Base-by-base conservation (phyloP, 257 asterid genomes). In the Gentiana macrophylla region DNA sequence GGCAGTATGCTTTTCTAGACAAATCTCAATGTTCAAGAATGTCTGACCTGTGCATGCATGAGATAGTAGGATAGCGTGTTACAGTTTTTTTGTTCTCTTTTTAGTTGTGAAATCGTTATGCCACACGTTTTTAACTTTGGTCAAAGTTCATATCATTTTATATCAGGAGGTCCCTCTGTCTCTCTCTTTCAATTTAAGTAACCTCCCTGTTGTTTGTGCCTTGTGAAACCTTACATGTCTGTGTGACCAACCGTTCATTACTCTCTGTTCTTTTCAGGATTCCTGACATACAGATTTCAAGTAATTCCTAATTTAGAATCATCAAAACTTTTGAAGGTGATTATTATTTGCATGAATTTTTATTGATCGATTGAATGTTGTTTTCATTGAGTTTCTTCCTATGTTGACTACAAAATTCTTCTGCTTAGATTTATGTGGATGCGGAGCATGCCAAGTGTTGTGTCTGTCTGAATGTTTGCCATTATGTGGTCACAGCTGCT, bases 401-500 rank as follows among this genome's bases (percentile, higher is more conserved):
- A 56, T 66, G 60, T 44, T 59, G 53, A 66, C 57, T 60, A 35
- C 8, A 35, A 41, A 68, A 62, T 50, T 38, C 38, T 53, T 35
- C 37, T 65, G 60, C 70, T 57, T 53, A 91, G 97, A 69, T 92
- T 64, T 71, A 43, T 65, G 67, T 92, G 11, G 94, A 91, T 68
- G 81, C 91, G 24, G 98, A 88, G 61, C 79, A 92, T 72, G 89
- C 90, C 9, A 92, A 88, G 72, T 92, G 98, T 78, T 70, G 93
- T 36, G 83, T 92, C 55, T 92, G 98, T 68, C 73, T 88, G 52
- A 85, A 74, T 56, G 70, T 92, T 70, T 92, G 98, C 97, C 98
- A 92, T 75, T 92, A 88, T 41, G 98, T 88, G 24, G 98, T 92
- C 69, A 88, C 98, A 1, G 85, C 79, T 53, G 97, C 95, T 4